Conservation (phyloP, 176 grass and related monocot species). For the Echinochloa phyllopogon region DNA sequence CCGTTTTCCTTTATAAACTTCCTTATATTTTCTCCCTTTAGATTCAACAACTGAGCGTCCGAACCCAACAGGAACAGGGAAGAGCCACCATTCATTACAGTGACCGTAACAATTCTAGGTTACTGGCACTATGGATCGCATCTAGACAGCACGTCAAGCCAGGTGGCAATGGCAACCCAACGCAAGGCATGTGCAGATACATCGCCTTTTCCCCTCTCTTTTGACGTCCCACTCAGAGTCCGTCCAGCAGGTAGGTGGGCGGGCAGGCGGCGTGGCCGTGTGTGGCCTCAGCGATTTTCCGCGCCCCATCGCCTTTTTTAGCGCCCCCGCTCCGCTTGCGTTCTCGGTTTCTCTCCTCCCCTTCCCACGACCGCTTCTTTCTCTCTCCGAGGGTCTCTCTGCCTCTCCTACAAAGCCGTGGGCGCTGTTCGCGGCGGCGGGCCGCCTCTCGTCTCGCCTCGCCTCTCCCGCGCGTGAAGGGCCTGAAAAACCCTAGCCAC, state of each 20-base stretch:
- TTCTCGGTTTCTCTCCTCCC: slow-evolving; percentile 42
- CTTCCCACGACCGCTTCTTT: slow-evolving; percentile 13
- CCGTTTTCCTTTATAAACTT: too few relatives aligned
- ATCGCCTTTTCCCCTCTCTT: slow-evolving; percentile 5
- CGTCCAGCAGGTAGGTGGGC: not conserved
- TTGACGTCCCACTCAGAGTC: not conserved
- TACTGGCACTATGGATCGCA: not conserved
- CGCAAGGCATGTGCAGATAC: slow-evolving; percentile 12
- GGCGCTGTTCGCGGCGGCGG: slow-evolving; percentile 46
- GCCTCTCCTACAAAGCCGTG: slow-evolving; percentile 43
- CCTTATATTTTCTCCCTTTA: too few relatives aligned
- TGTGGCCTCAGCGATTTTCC: slow-evolving; percentile 44
- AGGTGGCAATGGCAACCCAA: not conserved
- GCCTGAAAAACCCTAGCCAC: slow-evolving; percentile 37
- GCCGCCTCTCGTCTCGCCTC: slow-evolving; percentile 24
- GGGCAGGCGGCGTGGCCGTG: not conserved
- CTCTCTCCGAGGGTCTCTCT: not conserved
- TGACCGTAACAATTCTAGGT: too few relatives aligned
- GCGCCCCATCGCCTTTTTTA: slow-evolving; percentile 35
- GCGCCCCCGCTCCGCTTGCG: slow-evolving; percentile 23
- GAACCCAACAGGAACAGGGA: too few relatives aligned
- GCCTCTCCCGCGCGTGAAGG: slow-evolving; percentile 13
- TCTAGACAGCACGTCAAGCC: not conserved
- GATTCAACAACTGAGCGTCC: too few relatives aligned
- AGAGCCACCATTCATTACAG: too few relatives aligned